These are phyloP conservation scores for Zizania palustris DNA, from an alignment of 202 grass and related monocot genomes.

Conservation along the genomic window DNA sequence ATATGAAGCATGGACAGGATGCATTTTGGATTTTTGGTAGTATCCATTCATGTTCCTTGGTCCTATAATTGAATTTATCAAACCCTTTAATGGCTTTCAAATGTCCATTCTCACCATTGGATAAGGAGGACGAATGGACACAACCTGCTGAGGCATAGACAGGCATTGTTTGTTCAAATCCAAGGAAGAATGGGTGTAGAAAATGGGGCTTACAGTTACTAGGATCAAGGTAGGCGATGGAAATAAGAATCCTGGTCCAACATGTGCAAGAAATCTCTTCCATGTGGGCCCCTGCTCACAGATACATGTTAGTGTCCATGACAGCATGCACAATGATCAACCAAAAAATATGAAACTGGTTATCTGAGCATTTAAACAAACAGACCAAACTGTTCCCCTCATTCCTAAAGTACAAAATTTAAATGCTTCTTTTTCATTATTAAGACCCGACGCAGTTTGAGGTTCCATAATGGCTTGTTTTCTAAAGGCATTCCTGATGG, in stretches of 20 bases:
- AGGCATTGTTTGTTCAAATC: not conserved
- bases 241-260: conserved; percentile 79
- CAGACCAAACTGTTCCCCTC: too few relatives aligned
- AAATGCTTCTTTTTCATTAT: too few relatives aligned
- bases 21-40: not conserved
- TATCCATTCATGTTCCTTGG: not conserved
- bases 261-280: conserved; percentile 69
- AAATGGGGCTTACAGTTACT: conserved; percentile 61
- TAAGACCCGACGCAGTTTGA: too few relatives aligned
- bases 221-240: conserved; percentile 85
- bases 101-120: not conserved
- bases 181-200: not conserved
- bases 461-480: too few relatives aligned
- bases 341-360: too few relatives aligned
- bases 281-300: conserved; percentile 53
- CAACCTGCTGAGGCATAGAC: not conserved
- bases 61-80: not conserved
- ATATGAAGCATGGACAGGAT: not conserved
- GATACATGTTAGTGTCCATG: not conserved
- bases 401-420: too few relatives aligned
- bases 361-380: too few relatives aligned
- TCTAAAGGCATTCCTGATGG: too few relatives aligned
- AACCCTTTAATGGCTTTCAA: not conserved
- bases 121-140: conserved; percentile 12
- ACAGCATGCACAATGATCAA: too few relatives aligned